Conservation (phyloP, 2,329 filamentous ascomycete genomes). For the Pseudogymnoascus sp. region DNA sequence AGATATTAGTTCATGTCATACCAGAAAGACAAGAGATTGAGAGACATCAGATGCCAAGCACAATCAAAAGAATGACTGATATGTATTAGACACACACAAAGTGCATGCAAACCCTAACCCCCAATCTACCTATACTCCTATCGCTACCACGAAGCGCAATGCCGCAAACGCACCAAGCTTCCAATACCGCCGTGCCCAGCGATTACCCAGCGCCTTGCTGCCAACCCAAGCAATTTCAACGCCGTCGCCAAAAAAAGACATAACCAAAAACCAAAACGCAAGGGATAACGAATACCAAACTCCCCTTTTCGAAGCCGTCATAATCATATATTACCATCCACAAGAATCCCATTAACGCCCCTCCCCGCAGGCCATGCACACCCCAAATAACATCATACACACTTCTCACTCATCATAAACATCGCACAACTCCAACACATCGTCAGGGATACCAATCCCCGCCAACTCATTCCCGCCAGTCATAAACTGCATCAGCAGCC, state of each 20-base stretch:
- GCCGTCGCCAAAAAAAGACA: not conserved
- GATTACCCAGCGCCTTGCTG: too few species aligned
- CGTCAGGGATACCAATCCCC: constrained; percentile 36
- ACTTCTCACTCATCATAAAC: constrained; percentile 11
- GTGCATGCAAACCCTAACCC: not conserved
- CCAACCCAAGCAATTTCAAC: not conserved
- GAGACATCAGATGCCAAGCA: not conserved
- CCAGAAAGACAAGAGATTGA: not conserved
- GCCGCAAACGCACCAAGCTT: not conserved
- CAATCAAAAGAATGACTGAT: not conserved
- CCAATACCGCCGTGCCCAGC: too few species aligned
- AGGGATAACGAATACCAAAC: not conserved
- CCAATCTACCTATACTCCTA: not conserved
- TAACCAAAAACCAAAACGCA: not conserved
- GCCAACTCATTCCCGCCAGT: constrained; percentile 39
- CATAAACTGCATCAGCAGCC: constrained; percentile 52
- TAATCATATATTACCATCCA: not conserved
- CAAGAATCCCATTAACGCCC: not conserved
- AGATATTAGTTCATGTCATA: not conserved
- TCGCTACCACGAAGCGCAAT: not conserved
- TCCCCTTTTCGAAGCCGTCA: not conserved
- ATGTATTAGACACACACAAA: not conserved
- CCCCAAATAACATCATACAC: not conserved
- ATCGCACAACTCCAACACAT: constrained; percentile 38
- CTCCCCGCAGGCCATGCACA: not conserved